Base-by-base conservation (phyloP, 371 early-diverging fungal genomes). In the Basidiobolus meristosporus region DNA sequence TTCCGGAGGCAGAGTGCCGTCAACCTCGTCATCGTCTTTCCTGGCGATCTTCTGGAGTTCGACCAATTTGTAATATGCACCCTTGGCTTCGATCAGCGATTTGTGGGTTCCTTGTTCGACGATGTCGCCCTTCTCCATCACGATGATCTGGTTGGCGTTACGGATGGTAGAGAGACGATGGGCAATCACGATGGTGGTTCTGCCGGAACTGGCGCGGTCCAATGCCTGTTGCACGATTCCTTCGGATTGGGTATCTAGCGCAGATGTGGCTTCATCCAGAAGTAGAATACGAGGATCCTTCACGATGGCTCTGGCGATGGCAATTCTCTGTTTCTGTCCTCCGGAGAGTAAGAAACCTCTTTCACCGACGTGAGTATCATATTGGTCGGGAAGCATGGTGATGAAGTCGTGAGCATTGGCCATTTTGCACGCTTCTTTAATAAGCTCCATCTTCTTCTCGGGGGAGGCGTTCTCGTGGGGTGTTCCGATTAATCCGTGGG, bases 131-230 rank as follows among this genome's bases (percentile, higher is more conserved):
- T 73, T 54, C 36, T 67, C 56, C 67, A 83, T 72, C 6, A 84
- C 84, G 33, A 77, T 70, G 51, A 96, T 92, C 22, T 70, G 50
- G 47, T 92, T 82, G 1, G 90, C 81, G 44, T 87, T 73, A 35
- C 65, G 59, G 34, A 78, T 68, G 2, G 85, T 87, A 35, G 82
- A 77, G 1, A 87, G 60, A 34, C 84, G 73, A 50, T 95, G 95
- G 1, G 95, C 93, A 52, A 96, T 81, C 3, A 90, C 79, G 37
- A 98, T 73, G 1, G 92, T 90, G 1, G 91, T 90, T 28, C 92
- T 67, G 34, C 76, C 67, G 23, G 54, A 48, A 17, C 81, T 39
- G 3, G 90, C 90, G 16, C 54, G 60, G 41, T 90, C 90, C 20
- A 86, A 56, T 12, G 85, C 84, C 29, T 57, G 53, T 52, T 85